Evolutionary conservation across 2,329 filamentous ascomycete genomes (phyloP), one percentile per base, ranked within the genome.

Genomic region (Bipolaris sorokiniana): DNA sequence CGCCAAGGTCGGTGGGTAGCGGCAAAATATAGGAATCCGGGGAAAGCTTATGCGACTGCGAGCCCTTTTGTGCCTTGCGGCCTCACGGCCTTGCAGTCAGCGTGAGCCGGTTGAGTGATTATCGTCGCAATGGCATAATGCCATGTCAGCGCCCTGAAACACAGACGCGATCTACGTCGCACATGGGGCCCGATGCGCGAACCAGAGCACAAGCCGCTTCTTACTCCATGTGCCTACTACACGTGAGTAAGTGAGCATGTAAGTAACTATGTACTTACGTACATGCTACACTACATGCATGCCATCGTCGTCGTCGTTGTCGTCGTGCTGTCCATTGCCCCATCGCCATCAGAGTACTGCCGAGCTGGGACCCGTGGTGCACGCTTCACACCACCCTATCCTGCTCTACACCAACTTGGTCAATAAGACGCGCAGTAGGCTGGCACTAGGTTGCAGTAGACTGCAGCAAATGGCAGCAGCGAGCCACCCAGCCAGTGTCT

Each of bases 21-120:
- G 54, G 65, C 69, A 68, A 61, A 64, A 45, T 51, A 40, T 53
- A 46, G 38, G 44, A 63, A 56, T 67, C 71, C 72, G 70, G 71
- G 71, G 67, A 71, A 65, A 63, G 67, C 68, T 68, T 61, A 64
- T 62, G 64, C 64, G 58, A 20, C 47, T 20, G 37, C 10, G 3
- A 16, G 22, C 36, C 37, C 15, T 28, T n/a, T 15, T 38, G 22
- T 15, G 5, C 15, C 18, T 28, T 16, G 36, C 46, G 6, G 10
- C 15, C 20, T 37, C 54, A 42, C 26, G 42, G 13, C 48, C 46
- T 47, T 58, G 50, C 58, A 33, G 56, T 67, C 59, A 67, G 72
- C 58, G 70, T 66, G 65, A 37, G 20, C 38, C 38, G 16, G 18
- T 13, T 7, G 37, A 9, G n/a, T n/a, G 34, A n/a, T n/a, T n/a